Evolutionary conservation across 2,329 filamentous ascomycete genomes (phyloP).

Genomic region (Aschersonia sp.): DNA sequence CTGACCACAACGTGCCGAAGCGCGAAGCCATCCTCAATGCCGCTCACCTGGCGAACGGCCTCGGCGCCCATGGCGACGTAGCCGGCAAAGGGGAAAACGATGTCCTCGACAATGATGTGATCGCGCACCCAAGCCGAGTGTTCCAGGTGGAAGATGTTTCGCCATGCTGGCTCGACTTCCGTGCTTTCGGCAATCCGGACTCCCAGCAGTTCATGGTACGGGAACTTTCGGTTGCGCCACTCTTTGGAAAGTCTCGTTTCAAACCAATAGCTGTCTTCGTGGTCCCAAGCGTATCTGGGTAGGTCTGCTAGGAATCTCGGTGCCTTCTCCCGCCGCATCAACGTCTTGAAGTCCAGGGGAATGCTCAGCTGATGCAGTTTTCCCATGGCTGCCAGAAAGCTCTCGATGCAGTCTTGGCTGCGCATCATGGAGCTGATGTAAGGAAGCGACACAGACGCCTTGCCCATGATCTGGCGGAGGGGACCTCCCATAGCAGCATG

Average conservation of each 20-base stretch:
- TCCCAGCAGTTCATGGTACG: conserved; percentile 8
- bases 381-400: conserved; percentile 6
- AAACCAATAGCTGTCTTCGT: conserved; percentile 4
- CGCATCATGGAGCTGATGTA: background rate
- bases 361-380: conserved; percentile 5
- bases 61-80: conserved; percentile 19
- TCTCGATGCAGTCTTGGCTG: background rate
- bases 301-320: background rate
- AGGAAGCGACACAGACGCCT: background rate
- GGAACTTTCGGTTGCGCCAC: conserved; percentile 1
- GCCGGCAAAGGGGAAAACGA: conserved; percentile 22
- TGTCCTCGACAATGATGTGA: conserved; percentile 9
- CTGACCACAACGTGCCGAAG: too few species aligned
- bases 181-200: conserved; percentile 1
- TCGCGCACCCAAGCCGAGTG: conserved; percentile 17
- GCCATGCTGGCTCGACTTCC: conserved; percentile 7
- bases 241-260: conserved; percentile 3
- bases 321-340: too few species aligned
- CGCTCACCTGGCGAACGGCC: background rate
- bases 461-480: conserved; percentile 13
- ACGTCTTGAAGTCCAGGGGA: background rate
- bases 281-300: background rate
- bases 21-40: background rate
- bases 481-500: conserved; percentile 27
- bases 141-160: conserved; percentile 9